phyloP scores from a whole-genome alignment of 2,329 filamentous ascomycete genomes.

The Rutstroemia sp. region DNA sequence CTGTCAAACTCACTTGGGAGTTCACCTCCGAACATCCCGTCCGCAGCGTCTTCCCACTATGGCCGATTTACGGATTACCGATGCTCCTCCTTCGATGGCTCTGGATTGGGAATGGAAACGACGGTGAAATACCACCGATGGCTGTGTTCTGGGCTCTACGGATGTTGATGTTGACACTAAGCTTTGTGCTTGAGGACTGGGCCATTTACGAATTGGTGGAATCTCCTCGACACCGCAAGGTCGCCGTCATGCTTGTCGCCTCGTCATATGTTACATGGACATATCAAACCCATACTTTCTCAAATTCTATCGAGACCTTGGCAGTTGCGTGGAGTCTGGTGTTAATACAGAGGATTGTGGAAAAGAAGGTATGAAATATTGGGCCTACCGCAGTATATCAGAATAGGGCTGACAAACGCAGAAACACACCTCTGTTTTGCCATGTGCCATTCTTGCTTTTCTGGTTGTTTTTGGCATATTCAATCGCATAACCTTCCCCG shows the following conservation, averaged over 20 bases:
- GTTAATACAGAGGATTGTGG: conserved; percentile 77
- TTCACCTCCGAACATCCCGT: conserved; percentile 85
- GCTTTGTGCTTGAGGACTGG: conserved; percentile 97
- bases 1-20: conserved; percentile 88
- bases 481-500: conserved; percentile 95
- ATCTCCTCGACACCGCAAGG: conserved; percentile 60
- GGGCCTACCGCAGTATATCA: not conserved
- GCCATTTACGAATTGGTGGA: conserved; percentile 86
- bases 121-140: conserved; percentile 71
- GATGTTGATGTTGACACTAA: conserved; percentile 85
- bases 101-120: conserved; percentile 75
- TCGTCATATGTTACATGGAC: conserved; percentile 99
- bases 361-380: conserved; percentile 54
- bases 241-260: conserved; percentile 76
- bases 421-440: conserved; percentile 68
- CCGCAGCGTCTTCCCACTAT: conserved; percentile 92
- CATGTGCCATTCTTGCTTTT: conserved; percentile 71
- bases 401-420: conserved; percentile 29
- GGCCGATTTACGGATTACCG: conserved; percentile 88
- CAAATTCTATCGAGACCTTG: conserved; percentile 92
- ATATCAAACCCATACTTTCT: conserved; percentile 96
- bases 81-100: conserved; percentile 92
- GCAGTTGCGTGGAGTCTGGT: conserved; percentile 91
- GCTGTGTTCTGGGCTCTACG: conserved; percentile 85
- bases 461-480: conserved; percentile 82